Evolutionary conservation across 352 stramenopile species (phyloP).

Genomic region (Pythium dissotocum): DNA sequence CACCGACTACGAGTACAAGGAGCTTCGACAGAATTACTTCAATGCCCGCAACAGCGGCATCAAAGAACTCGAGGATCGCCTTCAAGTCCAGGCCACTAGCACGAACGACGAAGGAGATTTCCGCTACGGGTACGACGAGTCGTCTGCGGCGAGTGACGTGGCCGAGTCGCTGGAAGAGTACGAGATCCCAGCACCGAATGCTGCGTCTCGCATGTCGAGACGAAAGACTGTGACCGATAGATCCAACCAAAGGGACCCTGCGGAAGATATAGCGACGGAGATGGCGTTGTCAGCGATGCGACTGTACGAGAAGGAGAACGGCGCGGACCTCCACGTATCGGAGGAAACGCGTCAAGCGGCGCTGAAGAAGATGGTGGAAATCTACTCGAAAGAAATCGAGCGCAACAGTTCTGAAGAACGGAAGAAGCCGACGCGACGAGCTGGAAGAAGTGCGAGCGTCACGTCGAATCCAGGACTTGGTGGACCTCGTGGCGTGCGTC

Average conservation of each 20-base stretch:
- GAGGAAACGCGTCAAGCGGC: constrained; percentile 60
- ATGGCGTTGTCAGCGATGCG: constrained; percentile 79
- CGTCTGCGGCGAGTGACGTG: constrained; percentile 16
- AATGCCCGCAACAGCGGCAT: constrained; percentile 32
- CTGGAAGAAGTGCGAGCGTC: constrained; percentile 19
- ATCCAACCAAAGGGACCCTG: not conserved
- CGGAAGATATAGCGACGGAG: constrained; percentile 49
- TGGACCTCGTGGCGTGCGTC: not conserved
- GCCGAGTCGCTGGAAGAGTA: constrained; percentile 26
- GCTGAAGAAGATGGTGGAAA: constrained; percentile 73
- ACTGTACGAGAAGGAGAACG: constrained; percentile 73
- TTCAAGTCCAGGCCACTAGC: constrained; percentile 6
- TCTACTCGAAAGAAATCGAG: constrained; percentile 75
- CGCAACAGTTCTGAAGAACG: constrained; percentile 28
- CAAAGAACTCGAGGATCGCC: constrained; percentile 20
- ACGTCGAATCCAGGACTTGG: not conserved
- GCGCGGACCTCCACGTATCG: constrained; percentile 41
- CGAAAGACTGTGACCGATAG: constrained; percentile 8
- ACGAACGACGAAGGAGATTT: constrained; percentile 31
- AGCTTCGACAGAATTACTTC: constrained; percentile 32
- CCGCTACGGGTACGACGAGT: constrained; percentile 27
- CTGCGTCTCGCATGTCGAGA: constrained; percentile 1
- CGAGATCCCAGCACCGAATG: constrained; percentile 17
- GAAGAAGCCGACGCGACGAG: constrained; percentile 12
- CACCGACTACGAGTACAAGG: constrained; percentile 14